Conservation (phyloP, 2,329 filamentous ascomycete species). For the Ophiocordyceps robertsii region DNA sequence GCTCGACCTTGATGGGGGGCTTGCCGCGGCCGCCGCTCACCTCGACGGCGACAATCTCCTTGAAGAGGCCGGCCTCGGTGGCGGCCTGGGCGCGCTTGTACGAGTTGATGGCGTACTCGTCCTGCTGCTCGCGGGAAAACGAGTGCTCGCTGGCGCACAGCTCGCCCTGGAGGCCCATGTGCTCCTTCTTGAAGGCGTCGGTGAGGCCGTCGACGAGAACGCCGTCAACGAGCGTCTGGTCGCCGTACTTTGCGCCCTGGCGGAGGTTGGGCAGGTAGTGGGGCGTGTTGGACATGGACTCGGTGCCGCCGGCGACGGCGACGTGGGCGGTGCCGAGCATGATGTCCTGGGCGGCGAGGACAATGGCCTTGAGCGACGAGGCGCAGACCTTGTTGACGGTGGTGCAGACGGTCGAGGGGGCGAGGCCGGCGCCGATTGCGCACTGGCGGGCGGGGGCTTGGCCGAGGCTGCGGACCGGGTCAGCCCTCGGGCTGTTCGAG, state of each 20-base stretch:
- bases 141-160: slow-evolving; percentile 78
- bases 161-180: slow-evolving; percentile 91
- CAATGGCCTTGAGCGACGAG: slow-evolving; percentile 85
- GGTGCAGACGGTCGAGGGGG: slow-evolving; percentile 68
- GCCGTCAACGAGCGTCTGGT: slow-evolving; percentile 79
- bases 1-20: slow-evolving; percentile 64
- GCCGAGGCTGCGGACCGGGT: slow-evolving; percentile 50
- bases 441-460: slow-evolving; percentile 95
- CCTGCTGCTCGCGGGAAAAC: slow-evolving; percentile 74
- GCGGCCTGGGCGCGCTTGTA: slow-evolving; percentile 91
- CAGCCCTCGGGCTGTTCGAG: not conserved
- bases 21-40: slow-evolving; percentile 83
- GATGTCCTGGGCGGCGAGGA: slow-evolving; percentile 91
- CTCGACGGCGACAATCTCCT: slow-evolving; percentile 82
- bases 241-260: slow-evolving; percentile 83
- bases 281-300: slow-evolving; percentile 97
- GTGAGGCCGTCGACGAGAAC: slow-evolving; percentile 90
- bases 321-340: slow-evolving; percentile 89
- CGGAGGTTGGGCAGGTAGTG: slow-evolving; percentile 88
- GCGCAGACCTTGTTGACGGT: slow-evolving; percentile 99
- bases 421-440: slow-evolving; percentile 76
- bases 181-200: slow-evolving; percentile 89
- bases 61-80: slow-evolving; percentile 68
- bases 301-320: slow-evolving; percentile 84
- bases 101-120: slow-evolving; percentile 87